phyloP scores from a whole-genome alignment of 495 filamentous ascomycete species.

The Aspergillus avenaceus region DNA sequence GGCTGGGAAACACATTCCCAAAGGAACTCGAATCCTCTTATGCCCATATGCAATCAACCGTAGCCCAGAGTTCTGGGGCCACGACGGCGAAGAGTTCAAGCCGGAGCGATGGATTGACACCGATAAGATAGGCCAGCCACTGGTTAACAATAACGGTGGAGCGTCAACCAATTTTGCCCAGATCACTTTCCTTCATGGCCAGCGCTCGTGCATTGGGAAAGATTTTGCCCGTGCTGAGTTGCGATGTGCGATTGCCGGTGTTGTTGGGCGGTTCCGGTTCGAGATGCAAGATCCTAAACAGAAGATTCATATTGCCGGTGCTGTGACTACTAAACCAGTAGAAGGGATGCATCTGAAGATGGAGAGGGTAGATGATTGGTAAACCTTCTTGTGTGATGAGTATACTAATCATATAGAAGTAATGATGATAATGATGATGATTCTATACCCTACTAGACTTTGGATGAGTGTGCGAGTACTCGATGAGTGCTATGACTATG shows the following conservation, averaged over 20 bases:
- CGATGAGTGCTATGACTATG: slow-evolving; percentile 31
- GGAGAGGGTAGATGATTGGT: slow-evolving; percentile 63
- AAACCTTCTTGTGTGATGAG: neutral
- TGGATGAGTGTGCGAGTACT: no score
- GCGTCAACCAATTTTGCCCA: slow-evolving; percentile 43
- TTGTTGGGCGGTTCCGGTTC: slow-evolving; percentile 34
- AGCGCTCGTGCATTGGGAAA: slow-evolving; percentile 47
- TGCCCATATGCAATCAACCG: slow-evolving; percentile 43
- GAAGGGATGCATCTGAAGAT: slow-evolving; percentile 62
- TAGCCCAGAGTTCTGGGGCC: slow-evolving; percentile 37
- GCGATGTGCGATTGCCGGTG: slow-evolving; percentile 31
- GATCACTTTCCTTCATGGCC: slow-evolving; percentile 48
- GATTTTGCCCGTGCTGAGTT: slow-evolving; percentile 44
- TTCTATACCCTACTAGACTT: neutral
- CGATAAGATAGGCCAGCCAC: slow-evolving; percentile 19
- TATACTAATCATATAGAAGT: neutral
- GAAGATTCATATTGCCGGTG: slow-evolving; percentile 56
- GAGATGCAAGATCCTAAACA: slow-evolving; percentile 59
- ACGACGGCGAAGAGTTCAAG: slow-evolving; percentile 34
- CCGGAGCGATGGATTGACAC: slow-evolving; percentile 50
- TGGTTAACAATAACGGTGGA: slow-evolving; percentile 33
- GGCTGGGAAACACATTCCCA: slow-evolving; percentile 38
- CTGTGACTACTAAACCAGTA: slow-evolving; percentile 61
- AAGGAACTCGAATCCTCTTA: slow-evolving; percentile 40
- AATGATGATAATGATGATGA: neutral